These are phyloP conservation scores for Tuber microsphaerosporum DNA, from an alignment of 495 filamentous ascomycete genomes.

Conservation along the genomic window DNA sequence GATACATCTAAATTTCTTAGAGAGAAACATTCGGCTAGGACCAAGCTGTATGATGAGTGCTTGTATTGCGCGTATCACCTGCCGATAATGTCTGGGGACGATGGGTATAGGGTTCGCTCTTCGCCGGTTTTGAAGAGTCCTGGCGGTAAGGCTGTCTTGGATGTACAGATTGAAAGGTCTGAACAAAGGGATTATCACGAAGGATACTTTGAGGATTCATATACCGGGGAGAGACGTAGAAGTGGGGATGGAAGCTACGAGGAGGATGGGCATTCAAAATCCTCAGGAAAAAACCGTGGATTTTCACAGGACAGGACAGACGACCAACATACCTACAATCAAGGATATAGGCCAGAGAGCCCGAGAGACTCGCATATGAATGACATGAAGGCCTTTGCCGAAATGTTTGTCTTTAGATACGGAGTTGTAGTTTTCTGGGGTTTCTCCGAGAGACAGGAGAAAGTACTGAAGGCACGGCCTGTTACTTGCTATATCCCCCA, in stretches of 20 bases:
- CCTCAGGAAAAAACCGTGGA: constrained; percentile 7
- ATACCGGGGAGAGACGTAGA: constrained; percentile 40
- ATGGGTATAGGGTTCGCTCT: constrained; percentile 80
- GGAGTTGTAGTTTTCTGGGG: constrained; percentile 99
- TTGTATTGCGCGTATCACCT: constrained; percentile 93
- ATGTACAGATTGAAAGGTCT: constrained; percentile 93
- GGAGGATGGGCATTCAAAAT: constrained; percentile 38
- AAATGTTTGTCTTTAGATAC: constrained; percentile 98
- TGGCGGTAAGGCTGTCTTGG: constrained; percentile 83
- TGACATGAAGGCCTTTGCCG: constrained; percentile 58
- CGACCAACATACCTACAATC: constrained; percentile 10
- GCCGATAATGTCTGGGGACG: constrained; percentile 72
- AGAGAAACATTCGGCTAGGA: constrained; percentile 81
- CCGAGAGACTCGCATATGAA: constrained; percentile 37
- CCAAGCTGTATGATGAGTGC: constrained; percentile 98
- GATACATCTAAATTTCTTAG: constrained; percentile 79
- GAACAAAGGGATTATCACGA: constrained; percentile 84
- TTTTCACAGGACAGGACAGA: constrained; percentile 23
- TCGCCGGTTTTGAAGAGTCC: constrained; percentile 86
- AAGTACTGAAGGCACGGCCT: constrained; percentile 41
- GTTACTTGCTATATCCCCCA: not conserved
- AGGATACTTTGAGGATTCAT: constrained; percentile 62
- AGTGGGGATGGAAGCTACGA: constrained; percentile 41
- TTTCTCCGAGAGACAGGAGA: constrained; percentile 89
- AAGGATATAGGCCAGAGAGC: constrained; percentile 34